A percentile compares a stretch with the other conserved stretches of the same genome.
Conservation (phyloP, 2,329 filamentous ascomycete species). For the Epicoccum sorghinum region DNA sequence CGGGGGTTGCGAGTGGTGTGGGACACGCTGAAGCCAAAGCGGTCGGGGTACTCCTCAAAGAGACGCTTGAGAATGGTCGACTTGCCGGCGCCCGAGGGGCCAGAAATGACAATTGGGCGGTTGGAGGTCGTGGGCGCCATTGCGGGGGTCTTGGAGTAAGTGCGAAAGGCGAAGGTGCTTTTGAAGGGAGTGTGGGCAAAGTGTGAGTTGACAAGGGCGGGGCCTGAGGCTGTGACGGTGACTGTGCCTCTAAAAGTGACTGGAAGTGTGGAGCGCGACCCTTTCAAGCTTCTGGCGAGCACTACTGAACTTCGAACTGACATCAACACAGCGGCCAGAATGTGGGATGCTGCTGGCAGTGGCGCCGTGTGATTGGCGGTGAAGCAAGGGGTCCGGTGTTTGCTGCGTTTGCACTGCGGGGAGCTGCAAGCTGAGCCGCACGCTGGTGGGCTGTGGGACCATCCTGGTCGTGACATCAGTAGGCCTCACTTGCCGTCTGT, state of each 20-base stretch:
- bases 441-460: constrained; percentile 10
- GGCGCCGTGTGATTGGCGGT: constrained; percentile 41
- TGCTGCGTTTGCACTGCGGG: constrained; percentile 37
- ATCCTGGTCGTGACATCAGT: constrained; percentile 37
- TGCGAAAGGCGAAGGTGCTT: neutral
- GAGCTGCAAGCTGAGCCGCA: constrained; percentile 10
- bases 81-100: constrained; percentile 81
- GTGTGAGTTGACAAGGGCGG: neutral
- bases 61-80: constrained; percentile 78
- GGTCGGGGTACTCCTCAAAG: constrained; percentile 68
- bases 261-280: neutral
- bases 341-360: constrained; percentile 17
- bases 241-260: neutral
- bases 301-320: constrained; percentile 17
- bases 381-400: constrained; percentile 27
- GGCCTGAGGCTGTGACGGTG: constrained; percentile 1
- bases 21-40: constrained; percentile 66
- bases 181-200: neutral
- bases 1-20: constrained; percentile 85
- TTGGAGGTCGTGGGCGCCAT: constrained; percentile 25
- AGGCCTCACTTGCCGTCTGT: constrained; percentile 15
- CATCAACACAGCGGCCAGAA: constrained; percentile 36
- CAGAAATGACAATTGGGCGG: constrained; percentile 71
- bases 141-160: constrained; percentile 14
- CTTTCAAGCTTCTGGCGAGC: constrained; percentile 18